These are phyloP conservation scores for Exophiala spinifera DNA, from an alignment of 2,329 filamentous ascomycete genomes.

Conservation along the genomic window DNA sequence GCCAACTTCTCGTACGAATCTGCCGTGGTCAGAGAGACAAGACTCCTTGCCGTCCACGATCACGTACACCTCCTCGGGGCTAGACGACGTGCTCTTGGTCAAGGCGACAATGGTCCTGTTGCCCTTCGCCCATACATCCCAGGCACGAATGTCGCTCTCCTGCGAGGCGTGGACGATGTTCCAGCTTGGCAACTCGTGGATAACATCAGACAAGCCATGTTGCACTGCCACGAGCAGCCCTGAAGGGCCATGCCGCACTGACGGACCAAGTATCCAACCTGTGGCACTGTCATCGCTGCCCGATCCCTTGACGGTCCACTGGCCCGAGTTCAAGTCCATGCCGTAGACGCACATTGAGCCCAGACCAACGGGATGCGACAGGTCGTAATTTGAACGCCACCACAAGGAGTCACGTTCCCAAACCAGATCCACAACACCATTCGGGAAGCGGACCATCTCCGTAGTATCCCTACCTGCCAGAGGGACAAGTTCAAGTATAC, in stretches of 20 bases:
- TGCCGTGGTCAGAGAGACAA: neutral
- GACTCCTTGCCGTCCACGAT: neutral
- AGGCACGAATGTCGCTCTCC: neutral
- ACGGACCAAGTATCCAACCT: neutral
- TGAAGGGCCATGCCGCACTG: neutral
- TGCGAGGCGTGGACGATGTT: neutral
- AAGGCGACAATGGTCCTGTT: neutral
- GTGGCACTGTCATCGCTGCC: conserved; percentile 1
- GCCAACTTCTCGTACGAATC: neutral
- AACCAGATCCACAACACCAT: neutral
- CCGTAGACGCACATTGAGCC: neutral
- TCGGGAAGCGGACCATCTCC: neutral
- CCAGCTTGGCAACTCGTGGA: neutral
- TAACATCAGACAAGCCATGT: neutral
- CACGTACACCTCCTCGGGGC: neutral
- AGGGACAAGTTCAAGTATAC: neutral
- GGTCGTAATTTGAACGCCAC: neutral
- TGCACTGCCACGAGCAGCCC: neutral
- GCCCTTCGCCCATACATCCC: neutral
- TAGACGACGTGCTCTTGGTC: neutral
- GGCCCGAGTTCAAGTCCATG: neutral
- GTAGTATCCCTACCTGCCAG: neutral
- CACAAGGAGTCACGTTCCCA: neutral
- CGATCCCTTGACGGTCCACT: neutral
- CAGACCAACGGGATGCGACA: neutral